Base-by-base conservation (phyloP, 306 rosid species). In the Glycine latifolia region DNA sequence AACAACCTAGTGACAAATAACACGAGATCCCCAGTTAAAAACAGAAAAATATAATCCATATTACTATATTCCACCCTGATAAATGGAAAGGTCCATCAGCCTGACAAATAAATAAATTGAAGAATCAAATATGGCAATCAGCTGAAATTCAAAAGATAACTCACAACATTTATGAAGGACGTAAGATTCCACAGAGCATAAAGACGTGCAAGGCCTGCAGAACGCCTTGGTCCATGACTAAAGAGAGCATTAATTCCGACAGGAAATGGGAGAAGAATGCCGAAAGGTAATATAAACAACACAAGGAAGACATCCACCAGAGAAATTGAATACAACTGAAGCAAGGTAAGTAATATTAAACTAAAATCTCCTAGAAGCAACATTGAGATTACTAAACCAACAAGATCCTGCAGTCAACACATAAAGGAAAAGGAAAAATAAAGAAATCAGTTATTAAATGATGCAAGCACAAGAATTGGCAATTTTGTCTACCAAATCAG, bases 201-300 rank as follows among this genome's bases (percentile, higher is more conserved):
- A 71, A 93, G 84, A 41, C 99, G 99, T 44, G 99, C 97, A 56
- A 96, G 97, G 83, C 99, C 94, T 39, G 99, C 97, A 67, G 99
- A 96, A 63, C 92, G 99, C 82, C 99, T 91, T 48, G 98, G 98
- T 67, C 97, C 99, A 71, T 96, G 99, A 86, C 99, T 96, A 85
- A 96, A 96, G 41, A 96, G 95, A 84, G 99, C 98, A 91, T 96
- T 96, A 71, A 96, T 96, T 80, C 99, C 99, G 56, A 94, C 98
- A 78, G 99, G 99, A 87, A 96, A 96, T 43, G 99, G 97, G 79
- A 96, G 97, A 83, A 96, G 90, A 92, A 93, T 87, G 78, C 91
- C 94, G 10, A 96, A 87, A n/a, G 99, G 99, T 82, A 96, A 81
- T 88, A 92, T 87, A 81, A 93, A 92, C 87, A 92, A 86, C 85